Evolutionary conservation across 2,329 filamentous ascomycete species (phyloP).

Genomic region (Verruconis gallopava): DNA sequence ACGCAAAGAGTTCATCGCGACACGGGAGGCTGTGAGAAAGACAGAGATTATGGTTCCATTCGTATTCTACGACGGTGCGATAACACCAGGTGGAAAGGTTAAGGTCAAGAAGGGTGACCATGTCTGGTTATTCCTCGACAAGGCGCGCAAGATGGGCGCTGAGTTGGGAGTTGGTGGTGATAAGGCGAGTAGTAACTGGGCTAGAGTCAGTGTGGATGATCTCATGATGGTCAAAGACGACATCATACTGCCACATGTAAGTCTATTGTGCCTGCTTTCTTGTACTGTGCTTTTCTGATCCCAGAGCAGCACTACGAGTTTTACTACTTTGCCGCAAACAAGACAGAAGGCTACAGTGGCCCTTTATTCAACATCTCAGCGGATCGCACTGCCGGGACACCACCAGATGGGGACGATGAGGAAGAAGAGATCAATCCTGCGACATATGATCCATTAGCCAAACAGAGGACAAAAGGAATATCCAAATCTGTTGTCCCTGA

Average conservation of each 20-base stretch:
- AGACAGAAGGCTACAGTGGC: conserved; percentile 59
- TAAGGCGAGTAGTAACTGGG: conserved; percentile 71
- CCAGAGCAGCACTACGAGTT: conserved; percentile 76
- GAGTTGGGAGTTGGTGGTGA: conserved; percentile 59
- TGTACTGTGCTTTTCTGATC: conserved; percentile 13
- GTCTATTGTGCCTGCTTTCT: conserved; percentile 23
- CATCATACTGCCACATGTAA: conserved; percentile 85
- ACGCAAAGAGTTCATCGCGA: conserved; percentile 64
- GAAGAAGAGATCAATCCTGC: conserved; percentile 3
- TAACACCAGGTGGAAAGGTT: conserved; percentile 71
- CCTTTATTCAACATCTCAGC: conserved; percentile 65
- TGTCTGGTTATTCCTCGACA: conserved; percentile 86
- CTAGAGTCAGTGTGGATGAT: conserved; percentile 86
- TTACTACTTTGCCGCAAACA: conserved; percentile 93
- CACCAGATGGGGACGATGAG: conserved; percentile 14
- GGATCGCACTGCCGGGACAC: conserved; percentile 32
- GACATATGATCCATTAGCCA: conserved; percentile 29
- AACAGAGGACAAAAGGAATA: conserved; percentile 20
- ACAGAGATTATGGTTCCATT: conserved; percentile 88
- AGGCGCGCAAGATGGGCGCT: conserved; percentile 79
- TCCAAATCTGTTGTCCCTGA: conserved; percentile 37
- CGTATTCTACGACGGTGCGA: conserved; percentile 92
- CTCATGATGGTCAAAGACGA: conserved; percentile 83
- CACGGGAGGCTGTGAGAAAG: conserved; percentile 77
- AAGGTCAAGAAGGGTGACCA: conserved; percentile 87